phyloP scores from a whole-genome alignment of 805 yeast genomes.

The Torulaspora gathmanii region DNA sequence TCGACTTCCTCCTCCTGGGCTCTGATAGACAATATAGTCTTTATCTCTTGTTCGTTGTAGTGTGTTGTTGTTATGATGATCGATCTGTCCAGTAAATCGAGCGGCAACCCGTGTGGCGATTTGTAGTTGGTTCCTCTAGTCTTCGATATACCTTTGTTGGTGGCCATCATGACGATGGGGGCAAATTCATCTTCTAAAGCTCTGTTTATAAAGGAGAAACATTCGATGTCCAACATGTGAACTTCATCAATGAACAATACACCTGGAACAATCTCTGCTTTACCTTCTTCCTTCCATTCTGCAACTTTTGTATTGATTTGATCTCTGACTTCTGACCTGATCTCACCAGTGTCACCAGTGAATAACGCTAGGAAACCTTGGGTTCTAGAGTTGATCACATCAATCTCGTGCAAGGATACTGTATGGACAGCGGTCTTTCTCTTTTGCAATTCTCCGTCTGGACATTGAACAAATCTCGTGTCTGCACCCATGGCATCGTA shows the following conservation, averaged over 20 bases:
- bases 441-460: slow-evolving; percentile 97
- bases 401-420: slow-evolving; percentile 96
- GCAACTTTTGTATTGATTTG: slow-evolving; percentile 96
- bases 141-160: slow-evolving; percentile 90
- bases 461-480: slow-evolving; percentile 95
- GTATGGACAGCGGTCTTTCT: slow-evolving; percentile 95
- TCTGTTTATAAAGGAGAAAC: slow-evolving; percentile 90
- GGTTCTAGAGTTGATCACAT: slow-evolving; percentile 93
- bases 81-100: slow-evolving; percentile 88
- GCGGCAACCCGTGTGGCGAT: slow-evolving; percentile 97
- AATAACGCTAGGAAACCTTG: slow-evolving; percentile 96
- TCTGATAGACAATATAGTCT: slow-evolving; percentile 80
- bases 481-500: slow-evolving; percentile 99
- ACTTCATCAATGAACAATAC: slow-evolving; percentile 97
- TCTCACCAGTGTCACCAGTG: slow-evolving; percentile 97
- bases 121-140: slow-evolving; percentile 91
- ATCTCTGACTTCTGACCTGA: slow-evolving; percentile 89
- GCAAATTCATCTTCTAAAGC: slow-evolving; percentile 96
- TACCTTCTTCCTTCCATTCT: slow-evolving; percentile 98
- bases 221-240: slow-evolving; percentile 96
- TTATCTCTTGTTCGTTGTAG: slow-evolving; percentile 78
- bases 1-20: slow-evolving; percentile 94
- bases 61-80: slow-evolving; percentile 83
- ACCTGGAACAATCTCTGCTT: slow-evolving; percentile 97
- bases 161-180: slow-evolving; percentile 97